Base-by-base conservation (phyloP, 306 rosid species). In the Prunus padus region DNA sequence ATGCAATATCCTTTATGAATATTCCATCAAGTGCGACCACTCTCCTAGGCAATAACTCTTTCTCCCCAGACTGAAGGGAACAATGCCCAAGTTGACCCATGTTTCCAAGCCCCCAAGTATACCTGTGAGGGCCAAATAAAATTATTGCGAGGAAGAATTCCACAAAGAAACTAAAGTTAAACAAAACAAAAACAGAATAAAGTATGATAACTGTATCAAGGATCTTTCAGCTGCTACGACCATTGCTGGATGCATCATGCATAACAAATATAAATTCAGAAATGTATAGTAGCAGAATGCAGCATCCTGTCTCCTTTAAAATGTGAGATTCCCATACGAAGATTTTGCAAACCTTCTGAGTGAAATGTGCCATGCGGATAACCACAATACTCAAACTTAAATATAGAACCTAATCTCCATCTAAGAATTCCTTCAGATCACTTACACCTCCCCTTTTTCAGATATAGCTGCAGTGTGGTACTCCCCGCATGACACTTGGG, bases 41-140 rank as follows among this genome's bases (percentile, higher is more conserved):
- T 86, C 91, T 86, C 90, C 98, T 86, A 20, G 98, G 98, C 42
- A 94, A 60, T 76, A 94, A 82, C 84, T 94, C 98, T 79, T 90
- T 94, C 46, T 90, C 91, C 13, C 91, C 96, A 44, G 76, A 87
- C 80, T 90, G 98, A 26, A 91, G 96, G 59, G 96, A 94, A 82
- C 95, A 88, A 81, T 94, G 97, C 76, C 98, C 97, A n/a, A 94
- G 97, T 76, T 94, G 98, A 65, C 98, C 98, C 96, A 91, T 87
- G 78, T 70, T 90, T 81, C 98, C 98, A 30, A 91, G 84, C 54
- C 98, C 98, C 97, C 98, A 94, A 11, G 98, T 91, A 83, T 87
- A 94, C 72, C 98, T 94, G 83, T 80, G 80, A 82, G 33, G 69
- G 67, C 65, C 69, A 79, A 80, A 77, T 63, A 51, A 68, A 77